phyloP scores from a whole-genome alignment of 805 yeast species.

The Candida berthetii region DNA sequence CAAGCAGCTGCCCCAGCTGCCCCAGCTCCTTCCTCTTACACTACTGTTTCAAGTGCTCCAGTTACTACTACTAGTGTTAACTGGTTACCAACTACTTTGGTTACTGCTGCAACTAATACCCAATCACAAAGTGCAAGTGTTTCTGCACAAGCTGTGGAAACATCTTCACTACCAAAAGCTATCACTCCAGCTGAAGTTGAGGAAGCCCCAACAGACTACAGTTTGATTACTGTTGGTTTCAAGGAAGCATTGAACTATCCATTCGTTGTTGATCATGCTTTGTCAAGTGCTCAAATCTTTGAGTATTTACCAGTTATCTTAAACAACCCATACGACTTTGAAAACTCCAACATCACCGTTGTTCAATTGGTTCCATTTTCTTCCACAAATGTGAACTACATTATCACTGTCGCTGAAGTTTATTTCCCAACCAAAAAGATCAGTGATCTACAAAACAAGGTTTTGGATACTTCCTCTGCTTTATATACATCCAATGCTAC shows the following conservation, averaged over 20 bases:
- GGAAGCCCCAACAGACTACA: conserved; percentile 41
- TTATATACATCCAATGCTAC: conserved; percentile 56
- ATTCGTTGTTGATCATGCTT: conserved; percentile 66
- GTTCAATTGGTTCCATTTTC: conserved; percentile 71
- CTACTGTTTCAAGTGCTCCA: conserved; percentile 1
- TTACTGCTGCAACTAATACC: conserved; percentile 25
- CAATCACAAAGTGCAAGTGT: conserved; percentile 15
- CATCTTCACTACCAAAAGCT: conserved; percentile 65
- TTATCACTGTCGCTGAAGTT: conserved; percentile 84
- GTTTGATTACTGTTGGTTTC: conserved; percentile 71
- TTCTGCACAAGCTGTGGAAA: conserved; percentile 23
- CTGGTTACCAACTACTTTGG: conserved; percentile 40
- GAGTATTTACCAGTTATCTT: conserved; percentile 77
- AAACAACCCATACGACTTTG: conserved; percentile 48
- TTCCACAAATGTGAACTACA: conserved; percentile 47
- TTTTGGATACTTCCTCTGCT: conserved; percentile 46
- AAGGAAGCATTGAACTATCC: conserved; percentile 75
- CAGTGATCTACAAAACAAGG: conserved; percentile 37
- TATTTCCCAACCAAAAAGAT: conserved; percentile 63
- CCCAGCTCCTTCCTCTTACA: conserved; percentile 1
- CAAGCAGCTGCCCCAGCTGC: conserved; percentile 7
- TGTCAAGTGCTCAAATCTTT: conserved; percentile 80
- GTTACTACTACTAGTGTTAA: conserved; percentile 13
- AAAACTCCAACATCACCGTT: conserved; percentile 44
- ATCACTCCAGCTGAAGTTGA: conserved; percentile 56